Conservation (phyloP, 257 asterid species). For the Solanum pennellii region DNA sequence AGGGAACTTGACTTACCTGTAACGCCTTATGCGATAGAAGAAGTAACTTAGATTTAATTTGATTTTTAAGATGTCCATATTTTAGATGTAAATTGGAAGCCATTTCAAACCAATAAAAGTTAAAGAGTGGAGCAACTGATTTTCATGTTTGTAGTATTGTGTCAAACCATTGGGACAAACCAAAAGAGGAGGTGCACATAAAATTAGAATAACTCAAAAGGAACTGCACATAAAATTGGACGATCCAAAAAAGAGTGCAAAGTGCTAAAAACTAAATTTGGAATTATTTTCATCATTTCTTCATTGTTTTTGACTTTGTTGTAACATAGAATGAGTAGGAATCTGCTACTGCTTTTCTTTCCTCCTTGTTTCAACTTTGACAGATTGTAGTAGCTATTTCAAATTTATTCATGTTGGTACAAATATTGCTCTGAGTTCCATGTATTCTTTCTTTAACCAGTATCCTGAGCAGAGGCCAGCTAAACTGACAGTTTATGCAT, state of each 20-base stretch:
- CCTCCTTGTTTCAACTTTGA: background rate
- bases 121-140: background rate
- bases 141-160: background rate
- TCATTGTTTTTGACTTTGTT: background rate
- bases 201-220: background rate
- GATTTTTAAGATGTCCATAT: background rate
- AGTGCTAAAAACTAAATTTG: background rate
- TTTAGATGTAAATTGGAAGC: background rate
- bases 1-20: background rate
- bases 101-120: background rate
- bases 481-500: constrained; percentile 45
- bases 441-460: constrained; percentile 9
- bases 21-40: background rate
- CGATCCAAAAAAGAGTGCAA: background rate
- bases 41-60: background rate
- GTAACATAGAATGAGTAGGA: background rate
- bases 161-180: background rate
- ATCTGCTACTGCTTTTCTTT: background rate
- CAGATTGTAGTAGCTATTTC: background rate
- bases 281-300: background rate
- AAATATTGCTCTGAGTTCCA: background rate
- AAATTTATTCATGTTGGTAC: background rate
- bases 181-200: background rate
- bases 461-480: constrained; percentile 25
- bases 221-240: background rate